Percentiles rank a stretch among this genome's conserved stretches.
Conservation (phyloP, 352 stramenopile species). For the Pythium pyrilobum region DNA sequence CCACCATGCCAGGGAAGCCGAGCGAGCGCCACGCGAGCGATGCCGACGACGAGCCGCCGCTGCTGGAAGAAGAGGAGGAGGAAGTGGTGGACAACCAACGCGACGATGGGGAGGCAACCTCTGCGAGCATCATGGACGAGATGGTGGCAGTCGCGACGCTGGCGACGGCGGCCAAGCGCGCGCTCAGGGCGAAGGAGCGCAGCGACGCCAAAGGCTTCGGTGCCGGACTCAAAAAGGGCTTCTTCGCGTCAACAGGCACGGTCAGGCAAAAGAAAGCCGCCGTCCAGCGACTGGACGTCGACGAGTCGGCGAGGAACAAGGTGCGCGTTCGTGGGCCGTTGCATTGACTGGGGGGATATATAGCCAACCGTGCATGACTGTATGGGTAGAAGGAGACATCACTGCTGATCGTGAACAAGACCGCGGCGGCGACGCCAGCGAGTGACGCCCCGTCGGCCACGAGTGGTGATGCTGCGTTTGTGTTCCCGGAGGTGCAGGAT, state of each 20-base stretch:
- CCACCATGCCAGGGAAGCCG: not conserved
- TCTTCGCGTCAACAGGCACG: constrained; percentile 29
- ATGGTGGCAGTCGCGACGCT: constrained; percentile 52
- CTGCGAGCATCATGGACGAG: constrained; percentile 73
- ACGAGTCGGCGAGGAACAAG: constrained; percentile 3
- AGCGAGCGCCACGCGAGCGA: not conserved
- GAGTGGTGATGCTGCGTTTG: constrained; percentile 21
- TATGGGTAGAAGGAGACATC: constrained; percentile 44
- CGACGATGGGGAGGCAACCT: constrained; percentile 3
- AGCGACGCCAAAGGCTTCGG: constrained; percentile 42
- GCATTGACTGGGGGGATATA: not conserved
- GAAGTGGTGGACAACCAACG: constrained; percentile 24
- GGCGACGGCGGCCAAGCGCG: constrained; percentile 47
- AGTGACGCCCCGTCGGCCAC: constrained; percentile 1
- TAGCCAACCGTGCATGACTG: too few species aligned
- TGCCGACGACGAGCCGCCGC: constrained; percentile 43
- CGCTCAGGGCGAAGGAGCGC: constrained; percentile 37
- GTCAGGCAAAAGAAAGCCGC: not conserved
- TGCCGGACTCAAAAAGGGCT: constrained; percentile 64
- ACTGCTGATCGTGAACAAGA: constrained; percentile 27
- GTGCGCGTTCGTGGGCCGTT: not conserved
- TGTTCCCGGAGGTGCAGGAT: constrained; percentile 75
- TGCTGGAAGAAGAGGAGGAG: constrained; percentile 21
- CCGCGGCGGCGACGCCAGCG: constrained; percentile 16
- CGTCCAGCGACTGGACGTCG: constrained; percentile 7